Evolutionary conservation across 768 basidiomycete genomes (phyloP), one percentile per base, ranked within the genome.

Genomic region (Pisolithus sp.): DNA sequence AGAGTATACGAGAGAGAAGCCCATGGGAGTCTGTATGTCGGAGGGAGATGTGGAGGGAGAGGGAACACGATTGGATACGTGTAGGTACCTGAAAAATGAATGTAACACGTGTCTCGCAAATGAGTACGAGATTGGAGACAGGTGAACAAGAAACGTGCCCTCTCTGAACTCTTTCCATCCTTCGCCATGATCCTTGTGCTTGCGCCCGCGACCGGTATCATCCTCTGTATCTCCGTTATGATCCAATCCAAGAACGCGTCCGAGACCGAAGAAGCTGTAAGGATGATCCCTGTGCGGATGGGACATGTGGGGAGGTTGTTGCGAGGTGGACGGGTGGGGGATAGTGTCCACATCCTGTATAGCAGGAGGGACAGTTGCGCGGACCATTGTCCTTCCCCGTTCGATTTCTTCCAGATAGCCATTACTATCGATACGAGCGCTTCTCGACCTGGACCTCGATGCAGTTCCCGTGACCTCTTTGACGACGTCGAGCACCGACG

Each of bases 31-130:
- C 76, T 73, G 55, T 97, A 73, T 0, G 84, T 83, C 1, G 96
- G 91, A 4, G 95, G 94, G 12, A 88, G 77, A 54, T 80, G 74
- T 5, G 83, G 72, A 0, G 94, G 93, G 50, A 99, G 83, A 9
- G 86, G 71, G 65, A 98, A 93, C 5, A 91, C 92, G 59, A 99
- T 89, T 1, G 96, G 95, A 67, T 92, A 98, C 15, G 89, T 93
- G 65, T 98, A 97, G 5, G 85, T 88, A 31, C 94, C 94, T 90
- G 56, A 8, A 39, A 34, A 46, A 36, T 21, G 34, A 49, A 50
- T 31, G 49, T 7, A 52, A 49, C 54, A 52, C 20, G 56, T 37
- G 31, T 48, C 8, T 15, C 49, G 23, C 50, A n/a, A 13, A 7
- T n/a, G 30, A 15, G 44, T 41, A 17, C 8, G 1, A 20, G 17